Percentiles rank a stretch among this genome's conserved stretches.
phyloP scores from a whole-genome alignment of 139 green algal genomes.

The Chlorella sp. region DNA sequence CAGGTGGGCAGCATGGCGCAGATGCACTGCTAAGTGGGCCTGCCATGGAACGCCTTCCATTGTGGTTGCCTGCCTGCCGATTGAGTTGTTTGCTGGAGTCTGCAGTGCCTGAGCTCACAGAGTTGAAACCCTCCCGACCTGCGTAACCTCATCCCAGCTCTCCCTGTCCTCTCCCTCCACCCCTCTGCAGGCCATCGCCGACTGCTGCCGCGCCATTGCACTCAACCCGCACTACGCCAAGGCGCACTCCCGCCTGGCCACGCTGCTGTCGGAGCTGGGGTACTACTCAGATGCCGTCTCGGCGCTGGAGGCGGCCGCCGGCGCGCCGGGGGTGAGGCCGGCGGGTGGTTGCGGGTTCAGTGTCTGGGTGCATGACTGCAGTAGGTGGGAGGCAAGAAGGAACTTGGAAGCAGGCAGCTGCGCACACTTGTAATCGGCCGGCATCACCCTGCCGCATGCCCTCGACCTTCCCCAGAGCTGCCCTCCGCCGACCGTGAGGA shows the following conservation, averaged over 20 bases:
- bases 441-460: no score
- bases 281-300: conserved; percentile 38
- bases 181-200: conserved; percentile 71
- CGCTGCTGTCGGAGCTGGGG: conserved; percentile 56
- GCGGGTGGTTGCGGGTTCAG: neutral
- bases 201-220: conserved; percentile 76
- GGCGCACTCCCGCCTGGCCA: conserved; percentile 46
- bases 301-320: neutral
- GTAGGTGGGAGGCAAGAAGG: no score
- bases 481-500: neutral
- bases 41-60: no score
- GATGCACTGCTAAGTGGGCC: no score
- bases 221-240: conserved; percentile 75
- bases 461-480: no score
- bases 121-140: no score
- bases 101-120: no score
- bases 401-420: no score
- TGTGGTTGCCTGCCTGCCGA: no score
- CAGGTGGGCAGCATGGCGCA: neutral
- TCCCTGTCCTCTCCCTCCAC: neutral
- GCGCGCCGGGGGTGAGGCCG: neutral
- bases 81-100: no score
- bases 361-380: no score
- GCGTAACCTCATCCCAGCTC: neutral
- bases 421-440: no score